Conservation (phyloP, 257 asterid species). For the Penstemon barbatus region DNA sequence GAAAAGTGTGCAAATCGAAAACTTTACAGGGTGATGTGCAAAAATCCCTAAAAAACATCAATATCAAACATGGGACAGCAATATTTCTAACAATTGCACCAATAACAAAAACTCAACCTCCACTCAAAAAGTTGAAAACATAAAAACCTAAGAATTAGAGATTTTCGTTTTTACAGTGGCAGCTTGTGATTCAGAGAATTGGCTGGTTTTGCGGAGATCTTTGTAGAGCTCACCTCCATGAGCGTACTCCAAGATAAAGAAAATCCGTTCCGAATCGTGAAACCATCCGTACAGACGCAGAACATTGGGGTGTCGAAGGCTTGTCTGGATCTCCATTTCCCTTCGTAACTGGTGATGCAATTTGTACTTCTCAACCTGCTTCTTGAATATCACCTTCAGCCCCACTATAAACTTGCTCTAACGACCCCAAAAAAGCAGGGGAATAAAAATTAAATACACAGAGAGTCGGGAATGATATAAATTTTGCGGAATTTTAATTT, state of each 20-base stretch:
- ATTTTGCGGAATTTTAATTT: neutral
- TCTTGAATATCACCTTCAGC: constrained; percentile 82
- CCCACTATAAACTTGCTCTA: constrained; percentile 93
- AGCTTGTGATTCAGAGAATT: constrained; percentile 86
- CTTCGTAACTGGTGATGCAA: constrained; percentile 98
- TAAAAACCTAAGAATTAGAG: too few species aligned
- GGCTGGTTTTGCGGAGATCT: constrained; percentile 79
- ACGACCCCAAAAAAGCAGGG: neutral
- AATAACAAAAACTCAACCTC: neutral
- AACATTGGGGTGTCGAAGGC: constrained; percentile 93
- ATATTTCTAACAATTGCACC: neutral
- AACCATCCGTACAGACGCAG: constrained; percentile 89
- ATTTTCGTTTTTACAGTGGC: constrained; percentile 58
- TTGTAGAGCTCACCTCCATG: constrained; percentile 95
- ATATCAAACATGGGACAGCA: neutral
- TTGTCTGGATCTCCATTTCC: constrained; percentile 95
- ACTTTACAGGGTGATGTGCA: too few species aligned
- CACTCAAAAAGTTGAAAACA: neutral
- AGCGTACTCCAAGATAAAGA: constrained; percentile 72
- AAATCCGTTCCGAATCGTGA: constrained; percentile 68
- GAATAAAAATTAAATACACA: neutral
- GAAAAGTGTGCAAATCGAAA: neutral
- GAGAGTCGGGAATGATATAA: too few species aligned
- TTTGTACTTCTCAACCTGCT: constrained; percentile 84
- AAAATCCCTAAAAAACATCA: too few species aligned